Percentiles rank a stretch among this genome's conserved stretches.
phyloP scores from a whole-genome alignment of 1,284 basidiomycete genomes.

The Veloporphyrellus conicus region DNA sequence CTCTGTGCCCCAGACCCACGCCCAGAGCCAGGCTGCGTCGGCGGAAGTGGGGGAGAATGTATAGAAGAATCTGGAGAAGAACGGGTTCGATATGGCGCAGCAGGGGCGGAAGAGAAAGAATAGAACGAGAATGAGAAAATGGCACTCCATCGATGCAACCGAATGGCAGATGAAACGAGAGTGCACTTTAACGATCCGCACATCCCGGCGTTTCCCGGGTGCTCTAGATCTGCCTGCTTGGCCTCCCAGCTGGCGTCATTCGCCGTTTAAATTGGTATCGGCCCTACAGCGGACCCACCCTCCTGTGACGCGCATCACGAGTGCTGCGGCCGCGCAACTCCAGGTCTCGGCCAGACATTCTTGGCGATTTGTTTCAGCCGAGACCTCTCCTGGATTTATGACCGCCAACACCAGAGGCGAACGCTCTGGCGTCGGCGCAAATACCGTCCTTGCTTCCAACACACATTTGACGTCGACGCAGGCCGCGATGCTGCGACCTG shows the following conservation, averaged over 20 bases:
- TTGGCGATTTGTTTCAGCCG: slow-evolving; percentile 51
- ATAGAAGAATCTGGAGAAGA: slow-evolving; percentile 10
- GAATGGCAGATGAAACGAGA: too few relatives aligned
- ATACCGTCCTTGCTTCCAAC: slow-evolving; percentile 55
- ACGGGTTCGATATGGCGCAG: background rate
- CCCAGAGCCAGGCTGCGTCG: slow-evolving; percentile 54
- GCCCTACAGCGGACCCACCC: too few relatives aligned
- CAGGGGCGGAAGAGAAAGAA: slow-evolving; percentile 5
- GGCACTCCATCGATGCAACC: background rate
- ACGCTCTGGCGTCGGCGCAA: slow-evolving; percentile 59
- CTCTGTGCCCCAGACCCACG: slow-evolving; percentile 70
- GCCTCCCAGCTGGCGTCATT: too few relatives aligned
- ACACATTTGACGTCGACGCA: slow-evolving; percentile 48
- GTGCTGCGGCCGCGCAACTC: too few relatives aligned
- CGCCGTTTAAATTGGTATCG: too few relatives aligned
- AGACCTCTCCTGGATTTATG: slow-evolving; percentile 43
- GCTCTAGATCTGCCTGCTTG: too few relatives aligned
- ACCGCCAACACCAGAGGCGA: slow-evolving; percentile 57
- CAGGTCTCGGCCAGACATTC: slow-evolving; percentile 43
- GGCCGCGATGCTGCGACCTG: slow-evolving; percentile 50
- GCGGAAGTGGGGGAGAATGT: slow-evolving; percentile 34
- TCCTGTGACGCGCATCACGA: too few relatives aligned
- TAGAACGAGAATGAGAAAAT: slow-evolving; percentile 10
- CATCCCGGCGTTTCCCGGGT: too few relatives aligned
- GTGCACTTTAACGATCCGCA: too few relatives aligned